These are phyloP conservation scores for Ophioceras dolichostomum DNA, from an alignment of 2,329 filamentous ascomycete species.

Conservation along the genomic window DNA sequence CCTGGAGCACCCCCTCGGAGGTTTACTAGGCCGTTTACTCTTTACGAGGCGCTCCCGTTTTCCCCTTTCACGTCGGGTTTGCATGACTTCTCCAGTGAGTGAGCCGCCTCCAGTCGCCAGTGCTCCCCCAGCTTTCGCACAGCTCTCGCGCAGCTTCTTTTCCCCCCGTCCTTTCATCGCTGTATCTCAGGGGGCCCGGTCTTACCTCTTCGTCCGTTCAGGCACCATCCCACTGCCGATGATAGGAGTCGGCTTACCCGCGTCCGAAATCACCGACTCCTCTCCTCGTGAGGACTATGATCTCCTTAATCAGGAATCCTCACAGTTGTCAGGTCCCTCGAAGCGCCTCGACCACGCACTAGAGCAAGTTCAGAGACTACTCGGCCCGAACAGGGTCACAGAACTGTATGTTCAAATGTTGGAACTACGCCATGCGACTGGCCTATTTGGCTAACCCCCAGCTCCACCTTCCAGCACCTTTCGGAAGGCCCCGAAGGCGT, in stretches of 20 bases:
- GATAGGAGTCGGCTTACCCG: constrained; percentile 42
- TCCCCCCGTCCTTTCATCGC: constrained; percentile 7
- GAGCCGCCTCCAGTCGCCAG: constrained; percentile 12
- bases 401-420: constrained; percentile 39
- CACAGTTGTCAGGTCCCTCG: constrained; percentile 43
- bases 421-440: neutral
- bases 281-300: constrained; percentile 46
- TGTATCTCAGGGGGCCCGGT: neutral
- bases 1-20: constrained; percentile 5
- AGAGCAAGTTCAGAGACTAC: constrained; percentile 60
- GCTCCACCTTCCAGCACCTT: constrained; percentile 1
- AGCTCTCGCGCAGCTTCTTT: too few relatives aligned
- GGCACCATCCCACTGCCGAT: constrained; percentile 55
- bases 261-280: constrained; percentile 35
- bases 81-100: constrained; percentile 70
- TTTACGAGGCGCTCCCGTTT: constrained; percentile 70
- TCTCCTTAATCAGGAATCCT: constrained; percentile 59
- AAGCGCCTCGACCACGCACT: constrained; percentile 59
- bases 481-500: neutral
- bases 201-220: constrained; percentile 15
- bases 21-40: constrained; percentile 38
- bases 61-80: constrained; percentile 72
- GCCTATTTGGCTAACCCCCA: neutral
- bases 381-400: constrained; percentile 59
- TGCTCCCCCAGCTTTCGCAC: too few relatives aligned